Percentiles rank a stretch among this genome's conserved stretches.
Evolutionary conservation across 192 early-diverging fungal genomes (phyloP).

Genomic region (Mortierella alpina): DNA sequence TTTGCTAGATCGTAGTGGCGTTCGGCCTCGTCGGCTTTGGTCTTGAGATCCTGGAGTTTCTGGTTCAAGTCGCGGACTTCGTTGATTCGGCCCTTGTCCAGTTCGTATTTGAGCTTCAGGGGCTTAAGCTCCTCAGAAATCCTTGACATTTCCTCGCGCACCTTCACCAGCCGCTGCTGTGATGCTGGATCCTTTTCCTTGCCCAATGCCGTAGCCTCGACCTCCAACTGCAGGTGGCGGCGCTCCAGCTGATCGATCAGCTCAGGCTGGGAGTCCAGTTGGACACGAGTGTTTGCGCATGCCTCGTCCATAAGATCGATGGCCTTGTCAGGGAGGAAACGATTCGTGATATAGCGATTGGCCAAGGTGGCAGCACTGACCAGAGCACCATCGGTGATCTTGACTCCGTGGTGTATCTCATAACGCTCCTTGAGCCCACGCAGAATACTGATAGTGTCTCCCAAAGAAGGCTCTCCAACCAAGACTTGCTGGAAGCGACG

Average conservation of each 20-base stretch:
- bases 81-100: constrained; percentile 89
- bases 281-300: constrained; percentile 94
- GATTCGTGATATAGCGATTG: constrained; percentile 78
- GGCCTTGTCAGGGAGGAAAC: constrained; percentile 85
- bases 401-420: constrained; percentile 86
- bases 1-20: constrained; percentile 83
- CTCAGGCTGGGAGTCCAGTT: constrained; percentile 97
- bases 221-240: constrained; percentile 90
- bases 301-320: constrained; percentile 95
- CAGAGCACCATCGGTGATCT: constrained; percentile 80
- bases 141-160: constrained; percentile 84
- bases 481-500: constrained; percentile 86
- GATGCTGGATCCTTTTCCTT: constrained; percentile 93
- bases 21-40: constrained; percentile 89
- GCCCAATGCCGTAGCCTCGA: constrained; percentile 91
- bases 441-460: constrained; percentile 81
- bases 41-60: constrained; percentile 89
- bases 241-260: constrained; percentile 96
- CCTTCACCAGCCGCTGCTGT: constrained; percentile 80
- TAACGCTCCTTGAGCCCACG: constrained; percentile 85
- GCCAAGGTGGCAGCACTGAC: constrained; percentile 79
- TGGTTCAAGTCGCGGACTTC: constrained; percentile 87
- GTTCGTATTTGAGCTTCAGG: constrained; percentile 84
- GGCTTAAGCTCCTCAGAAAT: constrained; percentile 91
- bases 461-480: constrained; percentile 81